Conservation (phyloP, 441 rosid species). For the Eutrema salsugineum region DNA sequence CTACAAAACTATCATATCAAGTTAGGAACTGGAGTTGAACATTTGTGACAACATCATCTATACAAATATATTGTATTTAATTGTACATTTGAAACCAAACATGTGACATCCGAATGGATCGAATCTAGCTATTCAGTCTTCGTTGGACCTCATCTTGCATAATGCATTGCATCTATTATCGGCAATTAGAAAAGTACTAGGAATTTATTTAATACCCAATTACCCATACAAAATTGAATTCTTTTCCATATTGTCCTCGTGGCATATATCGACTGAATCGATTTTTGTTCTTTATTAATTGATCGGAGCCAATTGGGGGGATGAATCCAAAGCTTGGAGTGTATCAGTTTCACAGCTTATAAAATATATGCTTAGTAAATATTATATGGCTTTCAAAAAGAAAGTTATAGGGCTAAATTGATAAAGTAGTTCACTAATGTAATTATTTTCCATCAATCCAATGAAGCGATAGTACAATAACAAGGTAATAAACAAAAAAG, state of each 20-base stretch:
- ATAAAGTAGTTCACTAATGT: background rate
- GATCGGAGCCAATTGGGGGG: background rate
- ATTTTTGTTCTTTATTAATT: background rate
- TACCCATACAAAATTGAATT: conserved; percentile 15
- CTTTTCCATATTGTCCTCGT: background rate
- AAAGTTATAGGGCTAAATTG: background rate
- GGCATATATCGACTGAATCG: background rate
- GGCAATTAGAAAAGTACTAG: background rate
- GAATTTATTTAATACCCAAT: background rate
- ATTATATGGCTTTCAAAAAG: background rate
- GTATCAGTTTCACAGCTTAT: background rate
- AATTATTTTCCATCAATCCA: background rate
- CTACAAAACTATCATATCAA: background rate
- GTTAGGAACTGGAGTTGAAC: background rate
- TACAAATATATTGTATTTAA: background rate
- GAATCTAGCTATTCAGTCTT: background rate
- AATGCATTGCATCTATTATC: conserved; percentile 11
- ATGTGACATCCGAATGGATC: background rate
- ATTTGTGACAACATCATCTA: background rate
- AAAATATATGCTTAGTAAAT: background rate
- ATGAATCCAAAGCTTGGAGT: conserved; percentile 1
- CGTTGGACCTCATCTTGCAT: conserved; percentile 7
- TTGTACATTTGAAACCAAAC: background rate
- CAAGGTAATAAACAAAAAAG: background rate
- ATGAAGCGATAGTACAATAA: background rate